Evolutionary conservation across 768 basidiomycete species (phyloP).

Genomic region (Russula dissimulans): DNA sequence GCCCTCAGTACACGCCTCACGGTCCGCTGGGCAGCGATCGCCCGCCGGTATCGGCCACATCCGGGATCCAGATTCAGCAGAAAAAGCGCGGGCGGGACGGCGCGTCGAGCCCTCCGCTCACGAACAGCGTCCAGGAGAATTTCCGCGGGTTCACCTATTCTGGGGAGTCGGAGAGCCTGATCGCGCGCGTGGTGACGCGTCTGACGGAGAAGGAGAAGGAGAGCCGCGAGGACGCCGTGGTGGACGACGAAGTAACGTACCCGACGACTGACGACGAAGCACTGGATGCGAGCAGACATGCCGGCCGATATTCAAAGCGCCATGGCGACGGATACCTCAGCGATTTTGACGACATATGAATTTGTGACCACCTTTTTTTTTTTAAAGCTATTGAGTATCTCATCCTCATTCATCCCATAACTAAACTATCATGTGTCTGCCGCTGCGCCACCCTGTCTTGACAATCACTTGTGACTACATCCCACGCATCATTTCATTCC

Average conservation of each 20-base stretch:
- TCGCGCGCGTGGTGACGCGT: slow-evolving; percentile 33
- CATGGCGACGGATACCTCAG: slow-evolving; percentile 31
- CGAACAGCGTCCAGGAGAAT: slow-evolving; percentile 91
- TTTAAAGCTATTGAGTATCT: background rate
- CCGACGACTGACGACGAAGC: slow-evolving; percentile 69
- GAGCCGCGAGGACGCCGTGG: slow-evolving; percentile 23
- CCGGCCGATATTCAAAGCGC: slow-evolving; percentile 59
- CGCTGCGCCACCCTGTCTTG: background rate
- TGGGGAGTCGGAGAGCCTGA: slow-evolving; percentile 55
- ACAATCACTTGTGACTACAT: slow-evolving; percentile 1
- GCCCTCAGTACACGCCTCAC: slow-evolving; percentile 54
- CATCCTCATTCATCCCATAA: background rate
- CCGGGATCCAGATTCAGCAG: slow-evolving; percentile 13
- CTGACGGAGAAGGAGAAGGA: slow-evolving; percentile 28
- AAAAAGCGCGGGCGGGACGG: slow-evolving; percentile 29
- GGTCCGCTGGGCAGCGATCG: slow-evolving; percentile 56
- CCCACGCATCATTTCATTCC: slow-evolving; percentile 8
- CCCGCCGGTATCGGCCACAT: slow-evolving; percentile 15
- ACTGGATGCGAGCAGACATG: slow-evolving; percentile 52
- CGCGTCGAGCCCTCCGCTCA: slow-evolving; percentile 50
- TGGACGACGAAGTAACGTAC: slow-evolving; percentile 32
- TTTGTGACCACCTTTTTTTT: slow-evolving; percentile 23
- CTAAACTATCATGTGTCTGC: background rate
- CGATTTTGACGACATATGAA: slow-evolving; percentile 28
- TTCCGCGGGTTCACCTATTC: slow-evolving; percentile 91